Base-by-base conservation (phyloP, 2,329 filamentous ascomycete genomes). In the Diplocarpon rosae region DNA sequence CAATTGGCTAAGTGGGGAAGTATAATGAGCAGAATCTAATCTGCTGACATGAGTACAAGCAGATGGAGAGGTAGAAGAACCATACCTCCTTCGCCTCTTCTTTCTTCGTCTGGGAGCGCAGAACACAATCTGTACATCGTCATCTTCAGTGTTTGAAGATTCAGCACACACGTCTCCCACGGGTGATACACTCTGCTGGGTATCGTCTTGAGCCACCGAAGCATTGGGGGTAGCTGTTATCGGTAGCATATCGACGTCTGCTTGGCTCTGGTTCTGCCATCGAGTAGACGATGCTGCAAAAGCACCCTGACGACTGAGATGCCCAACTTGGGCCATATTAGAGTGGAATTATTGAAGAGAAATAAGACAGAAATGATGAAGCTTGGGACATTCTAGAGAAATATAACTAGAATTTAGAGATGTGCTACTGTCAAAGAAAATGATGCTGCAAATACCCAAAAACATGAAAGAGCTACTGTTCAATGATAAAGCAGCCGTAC, bases 41-140 rank as follows among this genome's bases (percentile, higher is more conserved):
- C 48, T 52, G 37, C 5, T 29, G 5, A 14, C n/a, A 15, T 46
- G 13, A 46, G 29, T 12, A 10, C 3, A 14, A 8, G 15, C 11
- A 13, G n/a, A 2, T 1, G 8, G 7, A 37, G 12, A 8, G 11
- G 5, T 11, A 12, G 24, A 8, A 17, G 5, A 12, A 0, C 11
- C 41, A 36, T 49, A 61, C 47, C 52, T 52, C 52, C 57, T 63
- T 34, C 52, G 57, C 50, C 60, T 67, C 57, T 68, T 69, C 40
- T 50, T 57, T 42, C 45, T 55, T 27, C 53, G 51, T 31, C 68
- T 63, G 9, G 67, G 66, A 17, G 65, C 64, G 15, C 62, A 64
- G 35, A 66, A 69, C 28, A 71, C 58, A 43, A 70, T 68, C 50
- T 69, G 61, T 28, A 71, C 59, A 39, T 71, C 69, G 46, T 65